Conservation (phyloP, 202 grass and related monocot genomes). For the Zoysia matrella region DNA sequence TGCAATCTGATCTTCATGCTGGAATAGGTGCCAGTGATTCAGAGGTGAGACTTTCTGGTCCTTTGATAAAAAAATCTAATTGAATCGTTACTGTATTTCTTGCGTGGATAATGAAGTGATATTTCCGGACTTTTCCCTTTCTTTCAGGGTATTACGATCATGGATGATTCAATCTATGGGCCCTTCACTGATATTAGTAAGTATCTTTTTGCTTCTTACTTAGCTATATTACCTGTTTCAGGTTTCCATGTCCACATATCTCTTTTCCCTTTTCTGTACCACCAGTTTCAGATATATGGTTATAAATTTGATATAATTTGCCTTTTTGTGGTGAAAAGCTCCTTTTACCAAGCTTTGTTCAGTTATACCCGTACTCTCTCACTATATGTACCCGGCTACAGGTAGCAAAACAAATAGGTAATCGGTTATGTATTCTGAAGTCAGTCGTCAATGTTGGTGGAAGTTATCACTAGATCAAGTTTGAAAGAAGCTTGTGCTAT, state of each 20-base stretch:
- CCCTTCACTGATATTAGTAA: conserved; percentile 92
- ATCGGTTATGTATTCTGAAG: background rate
- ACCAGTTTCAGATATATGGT: conserved; percentile 14
- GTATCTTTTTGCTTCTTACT: conserved; percentile 15
- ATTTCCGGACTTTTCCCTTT: conserved; percentile 20
- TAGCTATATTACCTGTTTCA: conserved; percentile 21
- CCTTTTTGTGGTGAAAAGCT: background rate
- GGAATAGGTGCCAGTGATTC: conserved; percentile 53
- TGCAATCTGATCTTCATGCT: conserved; percentile 77
- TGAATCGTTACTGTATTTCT: conserved; percentile 24
- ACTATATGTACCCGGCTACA: conserved; percentile 5
- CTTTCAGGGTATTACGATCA: conserved; percentile 60
- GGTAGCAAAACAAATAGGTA: conserved; percentile 10
- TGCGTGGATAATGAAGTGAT: conserved; percentile 31
- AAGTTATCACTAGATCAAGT: background rate
- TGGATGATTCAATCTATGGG: conserved; percentile 92
- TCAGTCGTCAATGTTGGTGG: too few relatives aligned
- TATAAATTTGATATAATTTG: background rate
- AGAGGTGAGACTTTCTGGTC: conserved; percentile 52
- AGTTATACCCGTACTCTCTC: background rate
- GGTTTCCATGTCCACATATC: background rate
- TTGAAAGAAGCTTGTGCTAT: conserved; percentile 5
- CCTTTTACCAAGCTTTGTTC: background rate
- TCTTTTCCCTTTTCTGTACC: conserved; percentile 8
- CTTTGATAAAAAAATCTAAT: conserved; percentile 23